phyloP scores from a whole-genome alignment of 2,329 filamentous ascomycete species.

The Pseudocercospora ulei region DNA sequence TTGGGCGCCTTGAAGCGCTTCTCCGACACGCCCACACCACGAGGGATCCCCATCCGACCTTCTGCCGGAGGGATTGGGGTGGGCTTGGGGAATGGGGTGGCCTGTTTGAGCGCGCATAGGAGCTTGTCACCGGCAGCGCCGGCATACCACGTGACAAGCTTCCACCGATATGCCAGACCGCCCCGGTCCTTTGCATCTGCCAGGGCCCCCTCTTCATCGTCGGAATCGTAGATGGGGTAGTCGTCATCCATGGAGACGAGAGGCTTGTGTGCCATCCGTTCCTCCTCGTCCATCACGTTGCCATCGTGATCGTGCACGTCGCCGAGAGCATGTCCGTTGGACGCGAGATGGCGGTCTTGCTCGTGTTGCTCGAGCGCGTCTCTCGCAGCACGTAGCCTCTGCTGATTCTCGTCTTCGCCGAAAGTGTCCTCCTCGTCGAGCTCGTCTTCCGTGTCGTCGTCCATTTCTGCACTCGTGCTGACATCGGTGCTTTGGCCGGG shows the following conservation, averaged over 20 bases:
- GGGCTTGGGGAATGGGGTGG: slow-evolving; percentile 35
- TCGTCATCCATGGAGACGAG: slow-evolving; percentile 52
- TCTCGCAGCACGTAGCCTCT: slow-evolving; percentile 43
- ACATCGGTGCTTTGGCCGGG: slow-evolving; percentile 64
- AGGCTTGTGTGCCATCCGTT: slow-evolving; percentile 59
- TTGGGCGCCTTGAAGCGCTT: slow-evolving; percentile 59
- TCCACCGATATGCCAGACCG: slow-evolving; percentile 62
- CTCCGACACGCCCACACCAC: slow-evolving; percentile 33
- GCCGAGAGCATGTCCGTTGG: slow-evolving; percentile 28
- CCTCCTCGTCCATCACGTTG: slow-evolving; percentile 63
- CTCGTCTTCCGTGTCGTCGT: slow-evolving; percentile 61
- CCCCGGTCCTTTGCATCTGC: slow-evolving; percentile 69
- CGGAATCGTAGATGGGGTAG: slow-evolving; percentile 83
- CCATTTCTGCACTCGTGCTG: slow-evolving; percentile 65
- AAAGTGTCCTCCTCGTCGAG: slow-evolving; percentile 47
- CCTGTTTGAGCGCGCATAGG: slow-evolving; percentile 32
- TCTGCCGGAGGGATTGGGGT: slow-evolving; percentile 39
- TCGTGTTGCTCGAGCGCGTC: slow-evolving; percentile 46
- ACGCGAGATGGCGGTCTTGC: slow-evolving; percentile 41
- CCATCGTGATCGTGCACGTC: slow-evolving; percentile 23
- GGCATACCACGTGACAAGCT: slow-evolving; percentile 44
- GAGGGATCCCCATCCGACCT: slow-evolving; percentile 39
- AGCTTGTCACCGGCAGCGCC: slow-evolving; percentile 39
- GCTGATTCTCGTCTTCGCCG: slow-evolving; percentile 40
- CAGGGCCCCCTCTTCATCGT: slow-evolving; percentile 61